Base-by-base conservation (phyloP, 768 basidiomycete species). In the Suillus subalutaceus region DNA sequence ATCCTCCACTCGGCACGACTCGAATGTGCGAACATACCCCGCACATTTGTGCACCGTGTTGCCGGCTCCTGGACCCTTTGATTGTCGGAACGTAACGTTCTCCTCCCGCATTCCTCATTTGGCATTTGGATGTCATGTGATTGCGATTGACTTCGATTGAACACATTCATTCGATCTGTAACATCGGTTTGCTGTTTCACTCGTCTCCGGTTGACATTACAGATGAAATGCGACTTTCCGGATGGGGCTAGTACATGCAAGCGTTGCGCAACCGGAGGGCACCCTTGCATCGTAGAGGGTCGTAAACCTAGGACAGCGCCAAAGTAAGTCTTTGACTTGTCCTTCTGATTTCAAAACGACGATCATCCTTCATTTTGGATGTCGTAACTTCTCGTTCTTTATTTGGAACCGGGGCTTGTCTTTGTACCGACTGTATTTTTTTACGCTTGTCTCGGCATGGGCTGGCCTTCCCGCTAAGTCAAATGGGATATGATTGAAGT, bases 151-250 rank as follows among this genome's bases (percentile, higher is more conserved):
- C 67, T 62, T 66, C 48, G 12, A 41, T 41, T 44, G 64, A n/a
- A 26, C 60, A 55, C 62, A 32, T 52, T 65, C 30, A 62, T 12
- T 40, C 50, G 63, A 64, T 65, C 67, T 50, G 23, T 26, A 16
- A 63, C 60, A 44, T 46, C 63, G 69, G 67, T 70, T 69, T 68
- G 62, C 65, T 50, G 56, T n/a, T 64, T 63, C 63, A 6, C 65
- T 56, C 30, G 38, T 55, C 62, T 64, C 68, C 69, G 70, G 69
- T 52, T 40, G 61, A 67, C 23, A 41, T 37, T 37, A 66, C 68
- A 93, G 90, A 94, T 94, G 93, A 93, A 90, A 82, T 94, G 93
- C 78, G 89, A 89, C 70, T 93, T 94, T 74, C 89, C 89, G 46
- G 82, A 81, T 69, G 82, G 86, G 66, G 87, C 90, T 63, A 88